Evolutionary conservation across 2,329 filamentous ascomycete genomes (phyloP).

Genomic region (Aspergillus transmontanensis): DNA sequence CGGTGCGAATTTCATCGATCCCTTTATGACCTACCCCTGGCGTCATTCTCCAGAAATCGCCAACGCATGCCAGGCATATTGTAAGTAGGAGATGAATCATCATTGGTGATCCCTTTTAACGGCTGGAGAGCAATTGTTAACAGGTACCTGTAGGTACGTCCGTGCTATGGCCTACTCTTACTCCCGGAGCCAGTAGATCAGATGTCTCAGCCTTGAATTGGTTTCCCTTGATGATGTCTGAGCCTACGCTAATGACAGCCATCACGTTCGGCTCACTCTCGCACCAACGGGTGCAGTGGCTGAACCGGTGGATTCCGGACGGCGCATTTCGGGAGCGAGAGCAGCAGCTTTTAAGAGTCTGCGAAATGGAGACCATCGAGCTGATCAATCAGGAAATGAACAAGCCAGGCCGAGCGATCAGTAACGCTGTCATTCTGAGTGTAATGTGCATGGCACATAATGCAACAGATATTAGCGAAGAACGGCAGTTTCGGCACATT

Average conservation of each 20-base stretch:
- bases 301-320: conserved; percentile 27
- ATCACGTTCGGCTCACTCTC: conserved; percentile 36
- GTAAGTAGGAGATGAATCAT: conserved; percentile 19
- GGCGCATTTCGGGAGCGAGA: conserved; percentile 25
- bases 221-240: conserved; percentile 33
- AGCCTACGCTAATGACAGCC: conserved; percentile 33
- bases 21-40: conserved; percentile 30
- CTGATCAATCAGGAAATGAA: conserved; percentile 38
- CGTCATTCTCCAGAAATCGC: conserved; percentile 26
- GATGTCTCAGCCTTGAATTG: conserved; percentile 21
- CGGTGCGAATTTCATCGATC: conserved; percentile 28
- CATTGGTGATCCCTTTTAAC: background rate
- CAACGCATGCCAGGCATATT: conserved; percentile 29
- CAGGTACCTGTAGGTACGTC: background rate
- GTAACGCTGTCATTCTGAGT: conserved; percentile 39
- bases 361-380: conserved; percentile 38
- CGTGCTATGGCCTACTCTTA: conserved; percentile 33
- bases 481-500: conserved; percentile 15
- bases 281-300: conserved; percentile 34
- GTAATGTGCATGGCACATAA: conserved; percentile 41
- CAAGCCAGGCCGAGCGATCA: conserved; percentile 32
- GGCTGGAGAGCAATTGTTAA: background rate
- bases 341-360: conserved; percentile 26
- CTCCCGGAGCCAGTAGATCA: conserved; percentile 18
- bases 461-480: conserved; percentile 25